These are phyloP conservation scores for Noccaea bulbosa DNA, from an alignment of 345 rosid genomes.

Conservation along the genomic window DNA sequence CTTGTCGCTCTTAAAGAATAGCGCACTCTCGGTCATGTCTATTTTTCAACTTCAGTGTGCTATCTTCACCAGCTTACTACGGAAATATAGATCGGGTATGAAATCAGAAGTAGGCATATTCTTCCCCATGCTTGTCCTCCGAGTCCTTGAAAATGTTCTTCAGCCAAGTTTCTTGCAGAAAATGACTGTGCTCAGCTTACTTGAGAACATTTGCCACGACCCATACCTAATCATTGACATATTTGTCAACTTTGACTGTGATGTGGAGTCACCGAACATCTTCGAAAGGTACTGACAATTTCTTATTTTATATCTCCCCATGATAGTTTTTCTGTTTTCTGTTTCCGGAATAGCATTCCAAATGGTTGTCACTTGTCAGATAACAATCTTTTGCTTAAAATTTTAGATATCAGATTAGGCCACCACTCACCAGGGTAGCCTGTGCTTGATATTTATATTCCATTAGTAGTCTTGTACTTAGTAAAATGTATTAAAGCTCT, in stretches of 20 bases:
- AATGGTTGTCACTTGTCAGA: conserved; percentile 18
- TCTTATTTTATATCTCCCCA: conserved; percentile 17
- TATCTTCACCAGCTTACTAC: conserved; percentile 72
- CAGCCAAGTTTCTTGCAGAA: conserved; percentile 98
- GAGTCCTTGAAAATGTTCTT: conserved; percentile 94
- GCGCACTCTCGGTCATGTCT: conserved; percentile 92
- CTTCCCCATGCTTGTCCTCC: conserved; percentile 92
- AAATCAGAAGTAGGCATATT: conserved; percentile 93
- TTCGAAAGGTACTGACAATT: conserved; percentile 77
- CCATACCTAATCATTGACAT: conserved; percentile 80
- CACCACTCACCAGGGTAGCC: conserved; percentile 13
- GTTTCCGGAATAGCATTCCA: conserved; percentile 11
- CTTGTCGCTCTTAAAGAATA: conserved; percentile 90
- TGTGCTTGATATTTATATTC: conserved; percentile 19
- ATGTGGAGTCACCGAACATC: conserved; percentile 91
- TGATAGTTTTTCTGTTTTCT: not conserved
- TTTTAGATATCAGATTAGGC: conserved; percentile 16
- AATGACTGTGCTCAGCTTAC: conserved; percentile 84
- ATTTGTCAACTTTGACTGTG: conserved; percentile 95
- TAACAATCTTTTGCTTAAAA: conserved; percentile 15
- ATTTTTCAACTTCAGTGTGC: conserved; percentile 96
- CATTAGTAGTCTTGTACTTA: conserved; percentile 29
- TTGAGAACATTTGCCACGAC: conserved; percentile 83
- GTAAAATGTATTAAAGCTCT: conserved; percentile 73
- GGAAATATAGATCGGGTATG: conserved; percentile 82